Conservation (phyloP, 2,329 filamentous ascomycete genomes). For the Blastomyces gilchristii region DNA sequence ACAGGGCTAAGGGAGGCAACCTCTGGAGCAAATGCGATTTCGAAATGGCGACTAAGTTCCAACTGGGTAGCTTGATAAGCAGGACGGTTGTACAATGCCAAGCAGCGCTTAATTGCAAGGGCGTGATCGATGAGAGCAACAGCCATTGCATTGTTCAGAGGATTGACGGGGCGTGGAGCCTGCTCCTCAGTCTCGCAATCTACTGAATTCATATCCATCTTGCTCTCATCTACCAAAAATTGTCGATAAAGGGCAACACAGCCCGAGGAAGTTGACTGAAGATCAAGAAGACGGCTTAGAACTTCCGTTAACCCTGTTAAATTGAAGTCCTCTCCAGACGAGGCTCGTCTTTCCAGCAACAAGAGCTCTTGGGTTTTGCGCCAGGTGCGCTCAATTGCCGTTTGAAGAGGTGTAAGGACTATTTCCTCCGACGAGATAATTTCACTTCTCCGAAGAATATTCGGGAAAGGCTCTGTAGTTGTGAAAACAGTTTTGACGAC, state of each 20-base stretch:
- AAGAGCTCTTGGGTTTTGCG: conserved; percentile 83
- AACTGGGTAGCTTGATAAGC: conserved; percentile 40
- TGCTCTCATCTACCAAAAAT: conserved; percentile 50
- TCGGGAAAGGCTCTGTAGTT: conserved; percentile 79
- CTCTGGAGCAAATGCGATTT: conserved; percentile 48
- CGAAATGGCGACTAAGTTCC: conserved; percentile 31
- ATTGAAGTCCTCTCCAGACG: conserved; percentile 61
- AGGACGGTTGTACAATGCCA: conserved; percentile 56
- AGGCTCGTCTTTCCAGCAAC: conserved; percentile 61
- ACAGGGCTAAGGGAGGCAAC: conserved; percentile 48
- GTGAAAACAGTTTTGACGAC: conserved; percentile 78
- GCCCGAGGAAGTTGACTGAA: conserved; percentile 60
- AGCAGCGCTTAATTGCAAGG: conserved; percentile 71
- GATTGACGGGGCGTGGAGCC: conserved; percentile 38
- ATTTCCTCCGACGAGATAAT: conserved; percentile 60
- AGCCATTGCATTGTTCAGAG: conserved; percentile 66
- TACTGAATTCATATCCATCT: neutral
- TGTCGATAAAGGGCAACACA: conserved; percentile 70
- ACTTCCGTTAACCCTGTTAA: conserved; percentile 63
- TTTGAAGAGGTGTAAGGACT: conserved; percentile 64
- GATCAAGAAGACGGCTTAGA: conserved; percentile 65
- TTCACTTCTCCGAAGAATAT: conserved; percentile 78
- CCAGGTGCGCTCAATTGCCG: conserved; percentile 80
- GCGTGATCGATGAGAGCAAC: conserved; percentile 84
- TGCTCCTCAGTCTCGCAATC: conserved; percentile 42